These are phyloP conservation scores for Fraxinus excelsior DNA, from an alignment of 257 asterid genomes.

Conservation along the genomic window DNA sequence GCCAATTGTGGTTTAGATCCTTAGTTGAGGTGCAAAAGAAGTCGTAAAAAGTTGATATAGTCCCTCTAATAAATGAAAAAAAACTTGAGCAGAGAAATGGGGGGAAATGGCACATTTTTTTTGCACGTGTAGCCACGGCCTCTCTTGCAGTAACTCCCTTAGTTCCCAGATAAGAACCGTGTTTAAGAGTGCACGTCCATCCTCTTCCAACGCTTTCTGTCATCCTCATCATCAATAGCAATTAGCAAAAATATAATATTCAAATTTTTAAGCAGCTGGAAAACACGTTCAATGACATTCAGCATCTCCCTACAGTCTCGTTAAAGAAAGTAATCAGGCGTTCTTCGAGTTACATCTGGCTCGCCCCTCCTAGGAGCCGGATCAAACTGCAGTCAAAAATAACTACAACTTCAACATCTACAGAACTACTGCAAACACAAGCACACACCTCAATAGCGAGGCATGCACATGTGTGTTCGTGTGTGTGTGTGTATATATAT, in stretches of 20 bases:
- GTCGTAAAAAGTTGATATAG: conserved; percentile 12
- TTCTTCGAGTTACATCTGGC: conserved; percentile 87
- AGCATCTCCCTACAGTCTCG: conserved; percentile 29
- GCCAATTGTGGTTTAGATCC: conserved; percentile 40
- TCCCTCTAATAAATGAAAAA: background rate
- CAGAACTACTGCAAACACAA: background rate
- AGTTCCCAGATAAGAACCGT: conserved; percentile 15
- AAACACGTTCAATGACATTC: conserved; percentile 17
- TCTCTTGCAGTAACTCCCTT: conserved; percentile 21
- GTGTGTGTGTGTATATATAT: too few relatives aligned
- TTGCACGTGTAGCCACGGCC: conserved; percentile 3
- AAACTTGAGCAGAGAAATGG: conserved; percentile 8
- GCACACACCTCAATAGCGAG: background rate
- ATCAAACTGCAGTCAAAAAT: conserved; percentile 58
- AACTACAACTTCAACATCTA: background rate
- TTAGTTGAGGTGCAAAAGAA: conserved; percentile 23
- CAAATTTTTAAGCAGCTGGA: conserved; percentile 36
- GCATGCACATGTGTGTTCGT: conserved; percentile 28
- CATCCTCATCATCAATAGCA: conserved; percentile 15
- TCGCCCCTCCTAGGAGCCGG: conserved; percentile 93
- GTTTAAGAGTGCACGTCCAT: conserved; percentile 16
- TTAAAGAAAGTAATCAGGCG: conserved; percentile 84
- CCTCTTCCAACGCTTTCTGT: conserved; percentile 7
- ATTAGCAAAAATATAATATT: conserved; percentile 12
- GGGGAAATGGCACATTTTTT: conserved; percentile 15